Conservation (phyloP, 768 basidiomycete genomes). For the Porpolomopsis calyptriformis region DNA sequence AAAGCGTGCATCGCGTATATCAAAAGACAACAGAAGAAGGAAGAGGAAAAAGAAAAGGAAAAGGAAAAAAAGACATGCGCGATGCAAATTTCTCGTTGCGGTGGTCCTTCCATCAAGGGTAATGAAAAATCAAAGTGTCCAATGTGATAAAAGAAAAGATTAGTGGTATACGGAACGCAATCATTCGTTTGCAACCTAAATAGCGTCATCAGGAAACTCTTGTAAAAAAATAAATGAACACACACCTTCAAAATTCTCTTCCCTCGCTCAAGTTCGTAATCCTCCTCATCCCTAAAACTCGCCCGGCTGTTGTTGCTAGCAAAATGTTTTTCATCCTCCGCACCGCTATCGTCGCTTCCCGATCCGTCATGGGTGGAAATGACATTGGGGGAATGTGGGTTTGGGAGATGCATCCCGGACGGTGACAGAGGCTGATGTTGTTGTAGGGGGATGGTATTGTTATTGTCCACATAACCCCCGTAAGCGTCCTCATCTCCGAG, state of each 20-base stretch:
- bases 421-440: background rate
- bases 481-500: conserved; percentile 2
- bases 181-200: conserved; percentile 21
- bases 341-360: conserved; percentile 8
- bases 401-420: conserved; percentile 4
- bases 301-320: conserved; percentile 4
- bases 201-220: background rate
- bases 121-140: too few species aligned
- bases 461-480: background rate
- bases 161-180: background rate
- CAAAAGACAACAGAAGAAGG: too few species aligned
- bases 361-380: conserved; percentile 6
- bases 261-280: conserved; percentile 18
- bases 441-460: background rate
- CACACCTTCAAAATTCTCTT: conserved; percentile 26
- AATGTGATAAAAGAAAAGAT: too few species aligned
- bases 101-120: too few species aligned
- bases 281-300: conserved; percentile 12
- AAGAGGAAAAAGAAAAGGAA: too few species aligned
- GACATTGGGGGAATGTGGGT: background rate
- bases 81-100: too few species aligned
- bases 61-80: too few species aligned
- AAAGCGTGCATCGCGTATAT: too few species aligned
- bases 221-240: background rate
- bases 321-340: conserved; percentile 15